These are phyloP conservation scores for Ustilago sp. DNA, from an alignment of 1,284 basidiomycete species.

Conservation along the genomic window DNA sequence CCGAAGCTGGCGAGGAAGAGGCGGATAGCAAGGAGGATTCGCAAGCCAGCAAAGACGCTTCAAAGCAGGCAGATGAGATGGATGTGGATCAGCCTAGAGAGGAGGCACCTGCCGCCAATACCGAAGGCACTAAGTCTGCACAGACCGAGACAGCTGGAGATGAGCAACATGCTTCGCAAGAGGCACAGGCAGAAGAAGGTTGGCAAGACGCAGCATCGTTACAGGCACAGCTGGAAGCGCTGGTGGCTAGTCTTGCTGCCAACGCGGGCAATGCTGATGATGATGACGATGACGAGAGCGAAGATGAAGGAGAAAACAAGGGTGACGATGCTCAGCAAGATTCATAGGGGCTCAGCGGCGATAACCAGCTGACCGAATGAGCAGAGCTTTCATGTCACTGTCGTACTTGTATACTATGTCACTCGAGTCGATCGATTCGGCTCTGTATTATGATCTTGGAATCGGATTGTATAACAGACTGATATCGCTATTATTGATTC, in stretches of 20 bases:
- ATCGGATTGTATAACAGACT: constrained; percentile 17
- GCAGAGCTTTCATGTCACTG: neutral
- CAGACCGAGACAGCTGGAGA: neutral
- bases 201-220: constrained; percentile 32
- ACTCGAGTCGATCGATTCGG: neutral
- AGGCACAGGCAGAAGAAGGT: constrained; percentile 2
- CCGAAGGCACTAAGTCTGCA: neutral
- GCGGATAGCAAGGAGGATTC: constrained; percentile 2
- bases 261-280: constrained; percentile 38
- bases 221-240: constrained; percentile 57
- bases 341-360: neutral
- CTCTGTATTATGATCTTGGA: constrained; percentile 18
- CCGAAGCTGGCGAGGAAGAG: neutral
- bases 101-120: constrained; percentile 2
- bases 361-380: neutral
- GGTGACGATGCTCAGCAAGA: constrained; percentile 3
- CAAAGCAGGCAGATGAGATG: constrained; percentile 4
- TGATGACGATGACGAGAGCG: constrained; percentile 36
- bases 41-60: constrained; percentile 2
- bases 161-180: neutral
- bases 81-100: constrained; percentile 27
- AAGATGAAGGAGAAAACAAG: constrained; percentile 8
- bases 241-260: constrained; percentile 56
- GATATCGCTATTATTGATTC: neutral
- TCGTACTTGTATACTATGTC: neutral